Conservation (phyloP, 2,329 filamentous ascomycete genomes). For the Pyrenochaeta sp. region DNA sequence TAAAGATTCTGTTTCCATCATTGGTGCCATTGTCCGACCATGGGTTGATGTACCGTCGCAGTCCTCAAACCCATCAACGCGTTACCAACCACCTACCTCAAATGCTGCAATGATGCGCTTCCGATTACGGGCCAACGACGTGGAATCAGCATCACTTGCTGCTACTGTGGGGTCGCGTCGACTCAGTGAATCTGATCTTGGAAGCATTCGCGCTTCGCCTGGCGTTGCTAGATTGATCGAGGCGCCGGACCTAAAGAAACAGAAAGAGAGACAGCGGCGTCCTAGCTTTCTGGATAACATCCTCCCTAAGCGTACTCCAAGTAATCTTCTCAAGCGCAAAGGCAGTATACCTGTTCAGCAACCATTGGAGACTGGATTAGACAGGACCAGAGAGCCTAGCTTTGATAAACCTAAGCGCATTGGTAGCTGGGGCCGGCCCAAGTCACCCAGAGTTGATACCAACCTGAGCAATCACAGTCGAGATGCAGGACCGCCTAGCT, state of each 20-base stretch:
- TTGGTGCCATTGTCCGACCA: conserved; percentile 46
- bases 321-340: conserved; percentile 60
- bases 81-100: conserved; percentile 61
- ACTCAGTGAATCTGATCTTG: conserved; percentile 69
- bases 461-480: conserved; percentile 54
- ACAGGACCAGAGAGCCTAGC: conserved; percentile 42
- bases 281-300: conserved; percentile 63
- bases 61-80: conserved; percentile 40
- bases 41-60: conserved; percentile 59
- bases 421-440: conserved; percentile 53
- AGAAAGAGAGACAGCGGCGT: conserved; percentile 55
- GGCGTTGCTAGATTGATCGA: conserved; percentile 68
- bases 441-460: conserved; percentile 52
- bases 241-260: conserved; percentile 53
- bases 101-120: conserved; percentile 65
- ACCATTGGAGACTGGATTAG: conserved; percentile 28
- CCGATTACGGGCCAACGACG: conserved; percentile 57
- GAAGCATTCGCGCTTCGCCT: conserved; percentile 67
- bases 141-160: conserved; percentile 64
- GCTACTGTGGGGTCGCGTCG: conserved; percentile 76
- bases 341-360: conserved; percentile 46
- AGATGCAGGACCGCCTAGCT: conserved; percentile 64
- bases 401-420: conserved; percentile 50
- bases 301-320: conserved; percentile 53
- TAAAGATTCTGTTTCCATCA: conserved; percentile 26